Conservation (phyloP, 192 early-diverging fungal species). For the Coemansia sp. region DNA sequence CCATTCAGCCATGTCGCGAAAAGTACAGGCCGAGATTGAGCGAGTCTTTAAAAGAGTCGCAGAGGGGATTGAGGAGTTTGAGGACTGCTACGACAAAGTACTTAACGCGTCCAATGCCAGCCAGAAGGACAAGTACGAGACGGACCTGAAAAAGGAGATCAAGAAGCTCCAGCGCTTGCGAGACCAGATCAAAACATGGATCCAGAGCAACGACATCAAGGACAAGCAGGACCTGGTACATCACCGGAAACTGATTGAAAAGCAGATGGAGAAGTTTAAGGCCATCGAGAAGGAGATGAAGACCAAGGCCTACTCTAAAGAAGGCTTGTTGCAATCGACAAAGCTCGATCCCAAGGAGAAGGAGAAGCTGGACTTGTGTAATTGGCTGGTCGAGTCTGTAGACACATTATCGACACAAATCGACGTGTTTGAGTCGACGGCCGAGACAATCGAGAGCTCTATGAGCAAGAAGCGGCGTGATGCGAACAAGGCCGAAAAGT, state of each 20-base stretch:
- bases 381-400: conserved; percentile 80
- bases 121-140: conserved; percentile 97
- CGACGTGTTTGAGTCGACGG: conserved; percentile 88
- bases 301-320: conserved; percentile 97
- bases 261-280: conserved; percentile 99
- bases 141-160: conserved; percentile 97
- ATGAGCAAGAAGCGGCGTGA: conserved; percentile 82
- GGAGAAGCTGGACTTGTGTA: conserved; percentile 80
- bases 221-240: conserved; percentile 89
- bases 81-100: conserved; percentile 86
- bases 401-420: conserved; percentile 85
- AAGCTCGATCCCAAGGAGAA: conserved; percentile 93
- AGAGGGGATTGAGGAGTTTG: conserved; percentile 94
- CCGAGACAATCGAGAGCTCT: conserved; percentile 65
- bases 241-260: conserved; percentile 91
- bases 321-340: conserved; percentile 74
- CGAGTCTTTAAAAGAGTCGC: conserved; percentile 90
- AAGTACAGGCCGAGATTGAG: conserved; percentile 79
- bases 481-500: conserved; percentile 66
- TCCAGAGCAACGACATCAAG: conserved; percentile 92
- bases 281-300: conserved; percentile 98
- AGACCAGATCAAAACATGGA: conserved; percentile 99
- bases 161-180: conserved; percentile 95
- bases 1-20: conserved; percentile 48
- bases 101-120: conserved; percentile 70